A percentile compares a stretch with the other conserved stretches of the same genome.
These are phyloP conservation scores for Nematocida major DNA, from an alignment of 371 early-diverging fungal species.

Conservation along the genomic window DNA sequence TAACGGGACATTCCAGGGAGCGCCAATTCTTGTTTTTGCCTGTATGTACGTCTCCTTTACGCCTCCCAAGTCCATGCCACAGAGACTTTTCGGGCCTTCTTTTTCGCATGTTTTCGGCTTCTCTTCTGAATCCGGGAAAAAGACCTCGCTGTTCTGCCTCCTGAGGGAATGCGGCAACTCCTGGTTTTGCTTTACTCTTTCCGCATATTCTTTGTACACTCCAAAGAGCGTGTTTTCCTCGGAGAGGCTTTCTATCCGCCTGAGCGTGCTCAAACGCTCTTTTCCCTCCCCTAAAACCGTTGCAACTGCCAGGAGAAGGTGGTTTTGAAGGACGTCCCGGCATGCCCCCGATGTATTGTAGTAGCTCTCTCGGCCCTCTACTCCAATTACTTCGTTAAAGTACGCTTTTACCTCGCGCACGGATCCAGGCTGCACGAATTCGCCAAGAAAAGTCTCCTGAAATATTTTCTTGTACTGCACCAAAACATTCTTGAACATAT, in stretches of 20 bases:
- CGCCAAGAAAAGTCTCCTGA: neutral
- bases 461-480: constrained; percentile 53
- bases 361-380: constrained; percentile 84
- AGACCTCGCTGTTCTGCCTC: neutral
- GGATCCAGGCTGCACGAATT: constrained; percentile 70
- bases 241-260: neutral
- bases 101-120: neutral
- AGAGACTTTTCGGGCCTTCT: neutral
- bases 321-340: constrained; percentile 97
- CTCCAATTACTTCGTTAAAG: constrained; percentile 92
- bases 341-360: constrained; percentile 97
- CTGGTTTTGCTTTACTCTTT: neutral
- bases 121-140: neutral
- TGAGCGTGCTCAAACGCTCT: neutral
- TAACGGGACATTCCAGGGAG: constrained; percentile 11
- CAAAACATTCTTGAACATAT: constrained; percentile 61
- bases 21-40: constrained; percentile 12
- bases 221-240: neutral
- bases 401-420: constrained; percentile 90
- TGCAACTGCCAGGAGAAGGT: constrained; percentile 79
- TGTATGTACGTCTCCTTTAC: constrained; percentile 30
- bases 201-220: constrained; percentile 11
- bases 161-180: neutral
- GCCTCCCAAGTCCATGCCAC: neutral
- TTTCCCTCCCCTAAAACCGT: constrained; percentile 65